phyloP scores from a whole-genome alignment of 2,329 filamentous ascomycete species.

The Colletotrichum australisinense region DNA sequence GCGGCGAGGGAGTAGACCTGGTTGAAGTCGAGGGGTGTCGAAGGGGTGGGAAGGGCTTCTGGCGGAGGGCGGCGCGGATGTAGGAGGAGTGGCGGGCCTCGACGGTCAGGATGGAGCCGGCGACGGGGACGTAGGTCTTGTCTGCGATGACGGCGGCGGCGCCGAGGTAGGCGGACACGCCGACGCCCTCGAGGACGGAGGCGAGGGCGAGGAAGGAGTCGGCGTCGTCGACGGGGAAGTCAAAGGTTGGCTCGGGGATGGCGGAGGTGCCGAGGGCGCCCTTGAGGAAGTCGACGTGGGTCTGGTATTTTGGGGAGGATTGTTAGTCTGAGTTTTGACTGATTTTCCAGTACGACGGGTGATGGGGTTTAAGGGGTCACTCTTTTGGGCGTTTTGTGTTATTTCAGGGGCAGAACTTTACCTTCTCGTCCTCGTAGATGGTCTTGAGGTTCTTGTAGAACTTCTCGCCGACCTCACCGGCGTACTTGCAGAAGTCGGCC shows the following conservation, averaged over 20 bases:
- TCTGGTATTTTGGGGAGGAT: conserved; percentile 36
- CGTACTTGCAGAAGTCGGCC: conserved; percentile 62
- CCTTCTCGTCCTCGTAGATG: conserved; percentile 66
- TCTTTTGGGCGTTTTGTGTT: too few species aligned
- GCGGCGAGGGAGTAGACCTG: conserved; percentile 74
- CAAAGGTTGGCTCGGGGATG: conserved; percentile 55
- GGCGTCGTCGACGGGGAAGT: conserved; percentile 67
- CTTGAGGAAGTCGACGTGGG: conserved; percentile 68
- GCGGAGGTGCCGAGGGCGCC: conserved; percentile 58
- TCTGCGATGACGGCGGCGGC: conserved; percentile 69
- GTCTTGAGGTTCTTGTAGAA: conserved; percentile 69
- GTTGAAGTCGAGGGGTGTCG: conserved; percentile 69
- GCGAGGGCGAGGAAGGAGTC: conserved; percentile 71
- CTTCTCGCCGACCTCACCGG: conserved; percentile 52
- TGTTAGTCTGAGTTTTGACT: background rate
- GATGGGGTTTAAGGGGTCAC: too few species aligned
- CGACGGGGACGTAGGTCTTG: conserved; percentile 68
- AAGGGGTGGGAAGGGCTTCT: conserved; percentile 68
- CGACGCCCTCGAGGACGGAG: conserved; percentile 72
- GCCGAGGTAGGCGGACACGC: conserved; percentile 73
- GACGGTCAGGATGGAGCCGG: conserved; percentile 72
- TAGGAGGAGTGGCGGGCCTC: conserved; percentile 74
- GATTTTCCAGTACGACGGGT: too few species aligned
- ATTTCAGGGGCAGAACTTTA: background rate
- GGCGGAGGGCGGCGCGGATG: conserved; percentile 60